Evolutionary conservation across 2,329 filamentous ascomycete species (phyloP), one percentile per base, ranked within the genome.

Genomic region (Furcasterigmium furcatum): DNA sequence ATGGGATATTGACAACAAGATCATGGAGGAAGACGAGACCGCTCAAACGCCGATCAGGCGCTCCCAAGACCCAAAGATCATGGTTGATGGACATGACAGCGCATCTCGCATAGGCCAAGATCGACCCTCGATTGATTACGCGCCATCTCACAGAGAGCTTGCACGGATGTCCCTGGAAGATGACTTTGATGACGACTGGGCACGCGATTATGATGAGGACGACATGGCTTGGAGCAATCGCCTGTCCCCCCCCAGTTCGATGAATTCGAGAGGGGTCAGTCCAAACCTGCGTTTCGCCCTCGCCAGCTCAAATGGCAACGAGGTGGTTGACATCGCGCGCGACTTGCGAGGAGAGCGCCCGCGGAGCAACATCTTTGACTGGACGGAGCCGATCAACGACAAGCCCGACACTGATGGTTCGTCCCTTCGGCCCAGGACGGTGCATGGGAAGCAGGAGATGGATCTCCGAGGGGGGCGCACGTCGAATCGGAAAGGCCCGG

Each of bases 311-410:
- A 79, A 71, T 41, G 73, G 74, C 36, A 77, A 75, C 50, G 63
- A 63, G 14, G 62, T 61, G 35, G 57, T 60, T 10, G 68, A 71
- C 21, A 46, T 22, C 9, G 24, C 35, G 12, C 55, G 57, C 14
- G 55, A 55, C 29, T 56, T 30, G 47, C 52, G 32, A 21, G 61
- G 55, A 36, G 78, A 84, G 44, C 72, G 80, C 13, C 78, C 79
- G 3, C 70, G 79, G 49, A 87, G 85, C 62, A 91, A 78, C 53
- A 71, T 91, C 4, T 91, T 91, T 55, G 87, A 91, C 62, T 90
- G 86, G 86, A 82, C 84, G 40, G 88, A 91, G 61, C 76, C 84
- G 13, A 67, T 71, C 7, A 71, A 79, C 47, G 85, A 87, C 20
- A 86, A 82, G 64, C 67, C 72, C 43, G 79, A 85, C 39, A 65